A percentile compares a stretch with the other conserved stretches of the same genome.
Conservation (phyloP, 192 early-diverging fungal species). For the Backusella australiensis region DNA sequence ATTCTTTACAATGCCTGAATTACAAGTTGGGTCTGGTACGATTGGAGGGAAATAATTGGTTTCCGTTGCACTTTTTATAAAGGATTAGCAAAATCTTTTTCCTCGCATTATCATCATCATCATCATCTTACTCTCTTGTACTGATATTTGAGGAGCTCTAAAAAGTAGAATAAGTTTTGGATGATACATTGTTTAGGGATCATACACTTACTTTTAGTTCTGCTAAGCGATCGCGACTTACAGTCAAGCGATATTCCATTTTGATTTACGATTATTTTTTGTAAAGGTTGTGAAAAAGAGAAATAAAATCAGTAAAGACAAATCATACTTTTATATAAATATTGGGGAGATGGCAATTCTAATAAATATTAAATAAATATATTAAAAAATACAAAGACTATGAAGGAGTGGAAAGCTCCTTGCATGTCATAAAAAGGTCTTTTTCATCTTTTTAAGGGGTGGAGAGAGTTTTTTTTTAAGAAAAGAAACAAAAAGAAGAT, state of each 20-base stretch:
- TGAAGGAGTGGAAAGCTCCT: not conserved
- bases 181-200: not conserved
- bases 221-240: constrained; percentile 21
- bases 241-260: constrained; percentile 17
- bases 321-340: not conserved
- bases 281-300: not conserved
- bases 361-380: not conserved
- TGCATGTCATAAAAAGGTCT: not conserved
- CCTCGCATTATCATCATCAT: not conserved
- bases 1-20: not conserved
- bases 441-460: not conserved
- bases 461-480: not conserved
- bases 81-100: no score
- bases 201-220: constrained; percentile 11
- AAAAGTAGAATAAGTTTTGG: not conserved
- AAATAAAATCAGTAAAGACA: not conserved
- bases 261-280: not conserved
- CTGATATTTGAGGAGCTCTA: not conserved
- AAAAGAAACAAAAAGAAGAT: not conserved
- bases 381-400: not conserved
- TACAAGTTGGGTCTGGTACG: not conserved
- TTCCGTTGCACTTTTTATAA: not conserved
- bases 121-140: not conserved
- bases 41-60: not conserved
- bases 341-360: not conserved